Evolutionary conservation across 345 rosid species (phyloP), one percentile per base, ranked within the genome.

Genomic region (Dipteronia sinensis): DNA sequence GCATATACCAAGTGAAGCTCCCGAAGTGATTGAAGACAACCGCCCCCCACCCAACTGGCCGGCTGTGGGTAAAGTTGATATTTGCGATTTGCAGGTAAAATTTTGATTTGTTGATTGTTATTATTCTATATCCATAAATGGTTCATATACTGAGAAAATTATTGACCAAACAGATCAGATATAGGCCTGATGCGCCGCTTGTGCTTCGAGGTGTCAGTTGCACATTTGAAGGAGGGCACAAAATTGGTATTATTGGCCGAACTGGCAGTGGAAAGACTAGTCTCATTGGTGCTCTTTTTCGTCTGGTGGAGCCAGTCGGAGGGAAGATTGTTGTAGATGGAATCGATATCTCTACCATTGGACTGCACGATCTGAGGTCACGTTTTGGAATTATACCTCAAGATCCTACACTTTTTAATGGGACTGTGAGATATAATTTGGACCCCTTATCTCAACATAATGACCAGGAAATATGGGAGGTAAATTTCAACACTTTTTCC

Each of bases 241-340:
- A 89, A 87, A 94, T 96, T 31, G 99, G 99, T 10, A 88, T 94
- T 49, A 97, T 96, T 82, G 99, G 99, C 25, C 85, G 97, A 63
- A 96, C 98, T 1, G 99, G 99, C 51, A 92, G 98, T 56, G 98
- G 99, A 61, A 96, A 96, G 90, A 89, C 99, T 1, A 96, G 98
- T 69, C 88, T 94, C 64, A 96, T 92, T 1, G 80, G 99, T 80
- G 97, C 99, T 83, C 66, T 92, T 68, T 96, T 94, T 83, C 97
- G 95, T 71, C 89, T 94, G 72, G 98, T 94, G 75, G 98, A 96
- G 73, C 98, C 98, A 0, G 89, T 84, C 0, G 94, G 93, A 73
- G 99, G 99, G 82, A 91, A 83, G 81, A 90, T 94, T 34, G 27
- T 91, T 7, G 93, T 96, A 42, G 99, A 96, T 68, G 97, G 94